These are phyloP conservation scores for Cnidoscolus chayamansa DNA, from an alignment of 441 rosid genomes.

Conservation along the genomic window DNA sequence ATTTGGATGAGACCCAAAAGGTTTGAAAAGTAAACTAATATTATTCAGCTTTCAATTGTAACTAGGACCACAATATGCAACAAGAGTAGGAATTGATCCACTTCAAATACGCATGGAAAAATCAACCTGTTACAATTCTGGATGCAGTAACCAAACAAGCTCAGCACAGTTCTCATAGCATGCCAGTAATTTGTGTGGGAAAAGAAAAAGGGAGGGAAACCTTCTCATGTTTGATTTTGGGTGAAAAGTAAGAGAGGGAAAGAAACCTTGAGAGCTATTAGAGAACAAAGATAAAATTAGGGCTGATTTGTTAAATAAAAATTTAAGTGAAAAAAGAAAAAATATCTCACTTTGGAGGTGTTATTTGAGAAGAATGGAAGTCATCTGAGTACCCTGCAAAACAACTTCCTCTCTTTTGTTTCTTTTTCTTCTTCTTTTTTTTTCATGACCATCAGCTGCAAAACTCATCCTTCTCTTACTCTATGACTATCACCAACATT, in stretches of 20 bases:
- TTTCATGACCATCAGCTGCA: too few relatives aligned
- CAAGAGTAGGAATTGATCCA: slow-evolving; percentile 5
- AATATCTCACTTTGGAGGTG: neutral
- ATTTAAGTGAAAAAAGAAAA: neutral
- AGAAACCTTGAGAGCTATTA: neutral
- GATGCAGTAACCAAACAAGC: neutral
- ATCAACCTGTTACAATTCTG: neutral
- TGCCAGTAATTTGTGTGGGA: neutral
- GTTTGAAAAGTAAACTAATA: neutral
- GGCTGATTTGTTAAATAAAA: neutral
- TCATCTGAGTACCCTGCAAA: too few relatives aligned
- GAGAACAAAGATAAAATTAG: too few relatives aligned
- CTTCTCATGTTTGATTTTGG: neutral
- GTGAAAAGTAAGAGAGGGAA: neutral
- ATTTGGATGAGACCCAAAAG: neutral
- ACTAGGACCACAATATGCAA: neutral
- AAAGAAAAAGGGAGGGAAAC: neutral
- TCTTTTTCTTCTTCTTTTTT: too few relatives aligned
- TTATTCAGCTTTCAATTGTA: neutral
- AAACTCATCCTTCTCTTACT: too few relatives aligned
- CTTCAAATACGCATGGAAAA: neutral
- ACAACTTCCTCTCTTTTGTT: too few relatives aligned
- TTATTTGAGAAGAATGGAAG: too few relatives aligned
- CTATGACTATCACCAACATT: too few relatives aligned
- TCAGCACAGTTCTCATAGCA: neutral